Conservation (phyloP, 78 protist genomes). For the Neovahlkampfia damariscottae region DNA sequence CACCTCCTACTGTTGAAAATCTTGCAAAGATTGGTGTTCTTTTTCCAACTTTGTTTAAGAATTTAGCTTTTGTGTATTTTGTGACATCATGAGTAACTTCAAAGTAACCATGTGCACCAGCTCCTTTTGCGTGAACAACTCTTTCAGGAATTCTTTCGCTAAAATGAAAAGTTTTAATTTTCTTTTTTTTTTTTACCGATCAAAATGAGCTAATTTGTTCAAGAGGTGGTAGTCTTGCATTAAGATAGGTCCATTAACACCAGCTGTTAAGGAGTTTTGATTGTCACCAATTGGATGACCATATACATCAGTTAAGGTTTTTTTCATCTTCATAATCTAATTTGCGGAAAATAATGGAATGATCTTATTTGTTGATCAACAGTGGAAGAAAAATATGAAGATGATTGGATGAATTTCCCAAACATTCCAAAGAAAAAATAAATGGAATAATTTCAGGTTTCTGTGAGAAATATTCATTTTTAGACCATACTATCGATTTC, state of each 20-base stretch:
- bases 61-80: conserved; percentile 37
- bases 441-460: no score
- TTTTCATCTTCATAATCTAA: no score
- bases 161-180: no score
- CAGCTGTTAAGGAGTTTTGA: conserved; percentile 45
- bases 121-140: conserved; percentile 44
- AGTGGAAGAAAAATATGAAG: no score
- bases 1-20: conserved; percentile 74
- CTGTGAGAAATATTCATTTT: no score
- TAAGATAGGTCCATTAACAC: conserved; percentile 53
- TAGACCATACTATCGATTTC: no score
- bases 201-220: conserved; percentile 49
- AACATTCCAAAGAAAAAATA: no score
- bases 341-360: no score
- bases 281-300: not conserved
- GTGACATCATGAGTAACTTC: conserved; percentile 37
- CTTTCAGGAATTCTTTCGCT: conserved; percentile 53
- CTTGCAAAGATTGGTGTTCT: conserved; percentile 53
- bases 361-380: no score
- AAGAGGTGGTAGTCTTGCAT: conserved; percentile 46
- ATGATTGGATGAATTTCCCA: no score
- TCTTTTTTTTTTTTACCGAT: conserved; percentile 52
- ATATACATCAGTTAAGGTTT: not conserved
- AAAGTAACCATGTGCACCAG: conserved; percentile 64
- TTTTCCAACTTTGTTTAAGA: conserved; percentile 33